These are phyloP conservation scores for Magnusiomyces suaveolens DNA, from an alignment of 1,139 yeast genomes.

Conservation along the genomic window DNA sequence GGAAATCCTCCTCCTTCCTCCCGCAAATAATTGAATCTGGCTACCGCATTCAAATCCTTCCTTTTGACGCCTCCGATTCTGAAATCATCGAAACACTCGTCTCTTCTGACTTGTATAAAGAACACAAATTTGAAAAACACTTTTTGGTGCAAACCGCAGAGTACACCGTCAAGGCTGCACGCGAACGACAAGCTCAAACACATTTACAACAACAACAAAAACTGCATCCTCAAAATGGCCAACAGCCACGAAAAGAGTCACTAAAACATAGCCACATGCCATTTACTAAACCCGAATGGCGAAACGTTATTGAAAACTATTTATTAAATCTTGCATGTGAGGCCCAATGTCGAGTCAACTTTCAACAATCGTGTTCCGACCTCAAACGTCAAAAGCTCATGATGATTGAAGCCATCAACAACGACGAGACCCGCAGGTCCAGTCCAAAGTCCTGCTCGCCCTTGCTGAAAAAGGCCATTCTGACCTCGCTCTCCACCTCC, in stretches of 20 bases:
- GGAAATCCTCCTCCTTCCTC: constrained; percentile 37
- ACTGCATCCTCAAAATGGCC: background rate
- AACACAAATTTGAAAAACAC: constrained; percentile 43
- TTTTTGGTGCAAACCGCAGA: constrained; percentile 50
- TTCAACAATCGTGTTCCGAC: constrained; percentile 39
- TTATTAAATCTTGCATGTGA: constrained; percentile 56
- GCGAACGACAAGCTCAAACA: constrained; percentile 38
- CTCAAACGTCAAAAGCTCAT: constrained; percentile 33
- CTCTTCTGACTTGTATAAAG: constrained; percentile 48
- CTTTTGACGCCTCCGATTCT: constrained; percentile 42
- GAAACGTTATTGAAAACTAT: constrained; percentile 58
- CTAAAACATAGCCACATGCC: no score
- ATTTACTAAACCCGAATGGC: constrained; percentile 47
- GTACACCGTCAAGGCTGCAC: constrained; percentile 49
- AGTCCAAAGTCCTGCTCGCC: constrained; percentile 18
- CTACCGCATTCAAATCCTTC: constrained; percentile 40
- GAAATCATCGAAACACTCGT: constrained; percentile 42
- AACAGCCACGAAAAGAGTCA: no score
- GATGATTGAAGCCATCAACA: background rate
- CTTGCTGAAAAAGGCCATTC: constrained; percentile 26
- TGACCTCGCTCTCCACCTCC: constrained; percentile 26
- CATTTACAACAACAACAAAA: constrained; percentile 11
- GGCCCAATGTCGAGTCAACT: constrained; percentile 56
- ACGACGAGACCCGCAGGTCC: background rate
- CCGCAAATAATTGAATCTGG: constrained; percentile 39